Evolutionary conservation across 2,329 filamentous ascomycete genomes (phyloP).

Genomic region (Cercospora nicotianae): DNA sequence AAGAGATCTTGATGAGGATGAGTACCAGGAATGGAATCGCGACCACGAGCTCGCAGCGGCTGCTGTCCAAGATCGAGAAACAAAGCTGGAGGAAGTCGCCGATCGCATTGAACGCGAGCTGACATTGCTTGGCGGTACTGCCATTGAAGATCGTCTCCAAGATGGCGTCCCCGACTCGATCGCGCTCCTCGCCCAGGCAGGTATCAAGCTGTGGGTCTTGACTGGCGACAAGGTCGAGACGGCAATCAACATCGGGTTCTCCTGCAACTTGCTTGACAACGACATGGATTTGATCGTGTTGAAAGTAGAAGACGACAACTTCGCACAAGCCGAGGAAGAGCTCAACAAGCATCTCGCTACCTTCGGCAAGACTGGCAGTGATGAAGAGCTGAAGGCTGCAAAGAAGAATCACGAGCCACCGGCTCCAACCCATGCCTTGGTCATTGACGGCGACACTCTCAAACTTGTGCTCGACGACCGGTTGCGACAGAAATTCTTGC

Average conservation of each 20-base stretch:
- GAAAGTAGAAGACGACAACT: conserved; percentile 74
- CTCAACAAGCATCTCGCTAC: conserved; percentile 70
- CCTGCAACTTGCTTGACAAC: conserved; percentile 94
- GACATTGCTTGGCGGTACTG: conserved; percentile 84
- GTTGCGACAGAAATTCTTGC: conserved; percentile 85
- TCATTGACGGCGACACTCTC: conserved; percentile 93
- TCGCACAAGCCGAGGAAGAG: conserved; percentile 64
- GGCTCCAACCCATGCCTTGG: conserved; percentile 81
- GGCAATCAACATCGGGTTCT: conserved; percentile 99
- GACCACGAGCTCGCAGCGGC: conserved; percentile 85
- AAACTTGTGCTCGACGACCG: conserved; percentile 80
- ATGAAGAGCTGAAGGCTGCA: conserved; percentile 78
- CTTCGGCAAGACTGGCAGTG: conserved; percentile 80
- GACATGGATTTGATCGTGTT: conserved; percentile 95
- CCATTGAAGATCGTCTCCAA: conserved; percentile 94
- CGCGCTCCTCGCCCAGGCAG: conserved; percentile 81
- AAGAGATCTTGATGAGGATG: conserved; percentile 73
- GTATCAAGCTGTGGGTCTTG: conserved; percentile 97
- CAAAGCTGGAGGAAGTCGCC: conserved; percentile 86
- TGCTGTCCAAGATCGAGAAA: conserved; percentile 80
- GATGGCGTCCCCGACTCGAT: conserved; percentile 97
- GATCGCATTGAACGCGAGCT: conserved; percentile 90
- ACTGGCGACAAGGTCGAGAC: conserved; percentile 99
- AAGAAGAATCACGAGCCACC: conserved; percentile 83
- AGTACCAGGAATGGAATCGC: conserved; percentile 81